Conservation (phyloP, 1,284 basidiomycete species). For the Cutaneotrichosporon daszewskae region DNA sequence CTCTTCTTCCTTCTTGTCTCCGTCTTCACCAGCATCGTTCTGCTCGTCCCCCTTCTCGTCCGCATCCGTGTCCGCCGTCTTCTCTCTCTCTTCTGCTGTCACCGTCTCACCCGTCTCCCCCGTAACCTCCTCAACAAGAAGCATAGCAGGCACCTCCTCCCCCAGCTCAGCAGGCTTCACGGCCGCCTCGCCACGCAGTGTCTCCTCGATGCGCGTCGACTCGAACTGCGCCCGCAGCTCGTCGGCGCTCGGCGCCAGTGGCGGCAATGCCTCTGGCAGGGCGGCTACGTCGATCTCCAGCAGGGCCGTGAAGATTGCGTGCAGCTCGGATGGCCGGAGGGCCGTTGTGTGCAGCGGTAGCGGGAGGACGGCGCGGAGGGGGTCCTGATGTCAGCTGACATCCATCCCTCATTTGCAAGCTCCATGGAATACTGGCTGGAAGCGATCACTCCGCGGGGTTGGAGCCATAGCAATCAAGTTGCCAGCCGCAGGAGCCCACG, state of each 20-base stretch:
- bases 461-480: not conserved
- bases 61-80: conserved; percentile 1
- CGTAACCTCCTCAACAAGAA: not conserved
- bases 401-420: not conserved
- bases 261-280: conserved; percentile 25
- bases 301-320: conserved; percentile 33
- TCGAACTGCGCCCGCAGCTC: conserved; percentile 19
- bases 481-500: not conserved
- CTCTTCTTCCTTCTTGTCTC: conserved; percentile 4
- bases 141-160: not conserved
- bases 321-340: conserved; percentile 36
- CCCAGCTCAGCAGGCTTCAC: not conserved
- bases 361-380: conserved; percentile 41
- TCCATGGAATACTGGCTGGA: no score
- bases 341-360: conserved; percentile 43
- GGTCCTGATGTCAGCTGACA: conserved; percentile 29
- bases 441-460: no score
- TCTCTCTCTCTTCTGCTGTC: not conserved
- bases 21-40: not conserved
- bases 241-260: conserved; percentile 24
- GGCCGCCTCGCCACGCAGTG: not conserved
- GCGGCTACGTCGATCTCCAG: conserved; percentile 8
- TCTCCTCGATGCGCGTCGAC: not conserved
- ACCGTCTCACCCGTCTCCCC: not conserved
- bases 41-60: conserved; percentile 3